A percentile compares a stretch with the other conserved stretches of the same genome.
These are phyloP conservation scores for Neonectria punicea DNA, from an alignment of 2,329 filamentous ascomycete species.

Conservation along the genomic window DNA sequence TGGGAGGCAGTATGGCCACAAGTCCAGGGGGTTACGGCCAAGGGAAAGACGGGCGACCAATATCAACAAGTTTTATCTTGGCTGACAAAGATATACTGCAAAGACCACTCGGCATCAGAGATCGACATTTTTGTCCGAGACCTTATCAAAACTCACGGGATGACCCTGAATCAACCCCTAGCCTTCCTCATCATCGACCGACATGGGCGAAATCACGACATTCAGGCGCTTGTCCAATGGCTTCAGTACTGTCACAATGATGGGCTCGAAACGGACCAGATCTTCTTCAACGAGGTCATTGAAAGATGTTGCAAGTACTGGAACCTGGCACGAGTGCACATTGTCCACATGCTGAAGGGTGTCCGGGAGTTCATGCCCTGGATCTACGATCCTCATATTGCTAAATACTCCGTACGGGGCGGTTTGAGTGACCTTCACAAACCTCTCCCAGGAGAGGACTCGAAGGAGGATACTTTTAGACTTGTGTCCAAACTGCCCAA, in stretches of 20 bases:
- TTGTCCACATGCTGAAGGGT: constrained; percentile 40
- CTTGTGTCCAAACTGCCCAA: constrained; percentile 29
- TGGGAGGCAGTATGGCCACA: constrained; percentile 41
- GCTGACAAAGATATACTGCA: constrained; percentile 50
- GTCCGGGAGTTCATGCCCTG: constrained; percentile 41
- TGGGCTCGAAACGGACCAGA: constrained; percentile 44
- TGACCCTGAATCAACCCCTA: constrained; percentile 44
- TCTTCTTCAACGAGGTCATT: constrained; percentile 43
- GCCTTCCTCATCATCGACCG: constrained; percentile 45
- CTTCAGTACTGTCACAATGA: constrained; percentile 46
- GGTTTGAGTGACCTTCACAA: constrained; percentile 36
- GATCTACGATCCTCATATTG: constrained; percentile 37
- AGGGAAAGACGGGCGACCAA: constrained; percentile 28
- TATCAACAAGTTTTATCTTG: constrained; percentile 43
- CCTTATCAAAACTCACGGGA: constrained; percentile 38
- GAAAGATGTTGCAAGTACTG: constrained; percentile 47
- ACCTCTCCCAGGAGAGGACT: constrained; percentile 29
- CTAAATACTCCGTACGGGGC: constrained; percentile 33
- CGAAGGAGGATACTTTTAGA: constrained; percentile 12
- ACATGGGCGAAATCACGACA: constrained; percentile 44
- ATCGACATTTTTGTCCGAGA: constrained; percentile 45
- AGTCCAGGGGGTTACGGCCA: constrained; percentile 37
- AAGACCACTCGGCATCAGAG: constrained; percentile 39
- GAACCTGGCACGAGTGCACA: constrained; percentile 42
- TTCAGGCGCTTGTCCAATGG: constrained; percentile 45